Percentiles rank a stretch among this genome's conserved stretches.
phyloP scores from a whole-genome alignment of 495 filamentous ascomycete species.

The Lichenothelia convexa region DNA sequence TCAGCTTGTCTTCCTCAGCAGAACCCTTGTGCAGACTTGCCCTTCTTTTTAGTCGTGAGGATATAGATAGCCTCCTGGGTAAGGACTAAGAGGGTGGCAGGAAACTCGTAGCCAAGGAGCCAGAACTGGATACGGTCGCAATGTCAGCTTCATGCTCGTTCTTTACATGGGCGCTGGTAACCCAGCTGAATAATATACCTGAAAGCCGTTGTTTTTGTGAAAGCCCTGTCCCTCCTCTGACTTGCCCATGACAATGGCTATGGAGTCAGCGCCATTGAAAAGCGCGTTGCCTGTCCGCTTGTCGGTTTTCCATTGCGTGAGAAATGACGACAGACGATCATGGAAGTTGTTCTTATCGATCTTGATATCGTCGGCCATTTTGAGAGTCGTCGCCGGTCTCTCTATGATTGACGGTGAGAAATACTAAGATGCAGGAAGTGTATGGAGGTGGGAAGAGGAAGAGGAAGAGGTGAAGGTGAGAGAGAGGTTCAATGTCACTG shows the following conservation, averaged over 20 bases:
- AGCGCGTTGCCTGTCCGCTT: constrained; percentile 65
- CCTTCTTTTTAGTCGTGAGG: constrained; percentile 94
- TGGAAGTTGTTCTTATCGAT: constrained; percentile 88
- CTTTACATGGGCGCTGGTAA: neutral
- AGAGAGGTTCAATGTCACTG: neutral
- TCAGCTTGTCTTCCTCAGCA: neutral
- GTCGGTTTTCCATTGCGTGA: constrained; percentile 86
- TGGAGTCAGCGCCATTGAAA: constrained; percentile 69
- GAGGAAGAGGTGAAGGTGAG: constrained; percentile 1
- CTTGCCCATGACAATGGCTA: constrained; percentile 84
- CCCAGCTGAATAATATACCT: constrained; percentile 39
- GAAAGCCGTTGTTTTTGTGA: constrained; percentile 87
- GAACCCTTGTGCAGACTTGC: constrained; percentile 26
- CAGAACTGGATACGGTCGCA: constrained; percentile 51
- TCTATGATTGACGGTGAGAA: constrained; percentile 2
- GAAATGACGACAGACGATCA: constrained; percentile 69
- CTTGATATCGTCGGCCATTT: constrained; percentile 46
- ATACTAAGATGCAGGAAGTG: neutral
- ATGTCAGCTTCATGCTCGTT: constrained; percentile 11
- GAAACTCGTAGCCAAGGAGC: constrained; percentile 97
- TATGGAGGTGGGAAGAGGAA: constrained; percentile 1
- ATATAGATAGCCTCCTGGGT: constrained; percentile 76
- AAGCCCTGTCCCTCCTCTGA: constrained; percentile 69
- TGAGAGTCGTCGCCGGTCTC: constrained; percentile 5
- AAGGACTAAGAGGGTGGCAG: constrained; percentile 80